Base-by-base conservation (phyloP, 2,329 filamentous ascomycete genomes). In the Cordyceps sp. region DNA sequence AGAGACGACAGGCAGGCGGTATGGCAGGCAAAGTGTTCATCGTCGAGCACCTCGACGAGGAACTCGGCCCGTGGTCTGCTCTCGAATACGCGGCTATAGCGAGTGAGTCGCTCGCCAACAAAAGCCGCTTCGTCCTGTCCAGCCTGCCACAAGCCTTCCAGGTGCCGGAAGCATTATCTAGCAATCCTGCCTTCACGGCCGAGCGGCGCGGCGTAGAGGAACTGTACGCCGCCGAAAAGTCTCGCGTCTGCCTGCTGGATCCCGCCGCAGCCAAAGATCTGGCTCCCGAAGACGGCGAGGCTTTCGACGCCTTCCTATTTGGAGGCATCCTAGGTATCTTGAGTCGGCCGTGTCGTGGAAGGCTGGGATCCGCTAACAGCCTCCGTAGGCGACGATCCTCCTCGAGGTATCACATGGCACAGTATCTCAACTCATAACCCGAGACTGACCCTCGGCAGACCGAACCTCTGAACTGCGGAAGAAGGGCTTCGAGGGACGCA, bases 31-130 rank as follows among this genome's bases (percentile, higher is more conserved):
- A 85, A 57, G 86, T 75, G 27, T 94, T 90, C 58, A 81, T 96
- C 47, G 86, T 96, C 45, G 88, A 96, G 63, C 88, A 98, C 57
- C 75, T 98, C 41, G 90, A 98, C 59, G 78, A 82, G 26, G 90
- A 98, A 57, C 69, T 98, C 20, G 90, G 92, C 22, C 71, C 74
- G 26, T 98, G 90, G 90, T 96, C 90, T 17, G 75, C 83, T 40
- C 71, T 96, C 33, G 90, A 98, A 61, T 98, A 98, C 60, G 62
- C 73, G 34, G 72, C 79, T 47, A 94, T 98, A 51, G 84, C 84
- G 32, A 63, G 69, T 37, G 90, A 98, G 62, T 84, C 80, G 32
- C 61, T 73, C 39, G 66, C 66, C 17, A 59, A 71, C 4, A 69
- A 70, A 22, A 71, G 75, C 34, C 64, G 64, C 32, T 93, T 96